These are phyloP conservation scores for Ganoderma multipileum DNA, from an alignment of 1,284 basidiomycete genomes.

Conservation along the genomic window DNA sequence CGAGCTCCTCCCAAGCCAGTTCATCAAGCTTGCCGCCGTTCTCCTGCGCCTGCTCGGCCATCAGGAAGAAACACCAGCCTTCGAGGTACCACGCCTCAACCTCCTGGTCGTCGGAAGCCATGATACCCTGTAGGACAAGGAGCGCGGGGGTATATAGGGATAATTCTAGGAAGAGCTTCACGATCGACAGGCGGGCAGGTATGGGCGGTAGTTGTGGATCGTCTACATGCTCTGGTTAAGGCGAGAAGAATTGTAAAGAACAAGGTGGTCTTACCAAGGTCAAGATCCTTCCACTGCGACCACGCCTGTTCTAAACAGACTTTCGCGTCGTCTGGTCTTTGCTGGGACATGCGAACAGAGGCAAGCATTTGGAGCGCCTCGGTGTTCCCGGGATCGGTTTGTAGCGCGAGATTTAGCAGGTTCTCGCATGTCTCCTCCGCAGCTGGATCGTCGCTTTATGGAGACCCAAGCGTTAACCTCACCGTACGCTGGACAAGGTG, in stretches of 20 bases:
- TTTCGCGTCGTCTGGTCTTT: conserved; percentile 83
- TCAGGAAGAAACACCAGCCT: conserved; percentile 91
- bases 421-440: conserved; percentile 86
- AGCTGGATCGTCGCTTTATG: conserved; percentile 76
- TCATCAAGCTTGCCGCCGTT: conserved; percentile 63
- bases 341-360: conserved; percentile 90
- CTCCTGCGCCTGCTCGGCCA: conserved; percentile 71
- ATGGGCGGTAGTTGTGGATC: conserved; percentile 78
- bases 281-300: conserved; percentile 77
- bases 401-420: conserved; percentile 76
- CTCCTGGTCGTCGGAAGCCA: conserved; percentile 86
- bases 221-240: conserved; percentile 49
- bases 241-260: background rate
- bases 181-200: conserved; percentile 75
- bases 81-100: conserved; percentile 96
- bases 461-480: background rate
- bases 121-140: conserved; percentile 79
- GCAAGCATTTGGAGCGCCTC: conserved; percentile 87
- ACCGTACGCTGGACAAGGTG: too few species aligned
- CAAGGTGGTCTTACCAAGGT: conserved; percentile 58
- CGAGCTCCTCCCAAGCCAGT: conserved; percentile 81
- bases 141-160: conserved; percentile 75
- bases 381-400: conserved; percentile 77
- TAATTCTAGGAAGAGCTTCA: conserved; percentile 88
- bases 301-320: conserved; percentile 75